Base-by-base conservation (phyloP, 805 yeast species). In the Geotrichum ghanense region DNA sequence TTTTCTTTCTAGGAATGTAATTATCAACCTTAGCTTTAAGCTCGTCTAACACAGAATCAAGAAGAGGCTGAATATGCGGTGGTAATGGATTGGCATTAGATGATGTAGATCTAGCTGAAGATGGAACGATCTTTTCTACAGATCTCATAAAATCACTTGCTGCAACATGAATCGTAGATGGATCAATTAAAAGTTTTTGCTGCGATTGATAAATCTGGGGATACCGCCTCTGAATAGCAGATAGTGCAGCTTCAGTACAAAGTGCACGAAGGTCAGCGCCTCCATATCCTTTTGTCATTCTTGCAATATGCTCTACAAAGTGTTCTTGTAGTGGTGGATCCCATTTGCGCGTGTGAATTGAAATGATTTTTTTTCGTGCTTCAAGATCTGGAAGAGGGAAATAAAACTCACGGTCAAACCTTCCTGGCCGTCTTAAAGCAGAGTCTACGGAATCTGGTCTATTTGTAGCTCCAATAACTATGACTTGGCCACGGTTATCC, bases 401-500 rank as follows among this genome's bases (percentile, higher is more conserved):
- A 63, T 85, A 92, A 62, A 92, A 92, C 62, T 92, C 98, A 53
- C 98, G 75, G 62, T 92, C 98, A 58, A 92, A 92, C 62, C 98
- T 74, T 1, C 98, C 98, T 0, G 98, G 98, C 56, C 98, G 76
- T 59, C 98, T 75, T 49, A 92, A 71, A 0, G 98, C 98, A 1
- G 98, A 97, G 65, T 92, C 98, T n/a, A 92, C 86, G 0, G 97
- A 84, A 65, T 92, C 97, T 0, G 98, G 98, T 59, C 98, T 72
- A 65, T 92, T 92, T 0, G 98, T 92, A 1, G 98, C 98, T 49
- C 98, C 98, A 55, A 92, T 89, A 2, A 92, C 96, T 53, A 92
- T 90, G 17, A 92, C 97, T 61, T 92, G 97, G 5, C 98, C 98
- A 61, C 97, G 78, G 55, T 88, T 88, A 62, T 90, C 97, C 97